Percentiles rank a stretch among this genome's conserved stretches.
Evolutionary conservation across 345 rosid genomes (phyloP).

Genomic region (Gossypium mustelinum): DNA sequence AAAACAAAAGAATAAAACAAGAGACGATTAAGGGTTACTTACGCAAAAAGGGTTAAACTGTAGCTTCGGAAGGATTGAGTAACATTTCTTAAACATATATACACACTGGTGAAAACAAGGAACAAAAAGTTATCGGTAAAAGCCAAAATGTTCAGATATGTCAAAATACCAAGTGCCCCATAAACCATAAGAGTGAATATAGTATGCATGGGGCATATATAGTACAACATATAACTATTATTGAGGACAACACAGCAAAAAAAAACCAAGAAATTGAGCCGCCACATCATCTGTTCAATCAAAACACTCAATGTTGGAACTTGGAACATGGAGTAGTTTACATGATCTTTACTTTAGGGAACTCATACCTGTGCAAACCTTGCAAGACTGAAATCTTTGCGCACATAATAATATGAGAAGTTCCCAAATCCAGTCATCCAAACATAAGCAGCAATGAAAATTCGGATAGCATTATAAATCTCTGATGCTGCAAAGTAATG

Average conservation of each 20-base stretch:
- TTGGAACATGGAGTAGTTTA: conserved; percentile 5
- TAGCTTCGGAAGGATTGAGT: conserved; percentile 81
- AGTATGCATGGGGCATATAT: conserved; percentile 99
- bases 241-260: conserved; percentile 80
- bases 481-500: conserved; percentile 98
- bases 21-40: conserved; percentile 31
- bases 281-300: conserved; percentile 96
- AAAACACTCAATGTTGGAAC: conserved; percentile 21
- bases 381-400: conserved; percentile 90
- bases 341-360: conserved; percentile 3
- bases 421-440: conserved; percentile 99
- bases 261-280: conserved; percentile 89
- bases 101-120: conserved; percentile 55
- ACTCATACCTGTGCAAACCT: conserved; percentile 91
- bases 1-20: conserved; percentile 10
- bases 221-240: conserved; percentile 87
- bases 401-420: conserved; percentile 95
- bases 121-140: conserved; percentile 8
- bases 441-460: conserved; percentile 96
- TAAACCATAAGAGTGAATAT: conserved; percentile 98
- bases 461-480: conserved; percentile 86
- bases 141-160: background rate
- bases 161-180: conserved; percentile 64
- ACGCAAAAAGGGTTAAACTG: conserved; percentile 90
- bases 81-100: conserved; percentile 84